Conservation (phyloP, 305 asterid genomes). For the Fraxinus velutina region DNA sequence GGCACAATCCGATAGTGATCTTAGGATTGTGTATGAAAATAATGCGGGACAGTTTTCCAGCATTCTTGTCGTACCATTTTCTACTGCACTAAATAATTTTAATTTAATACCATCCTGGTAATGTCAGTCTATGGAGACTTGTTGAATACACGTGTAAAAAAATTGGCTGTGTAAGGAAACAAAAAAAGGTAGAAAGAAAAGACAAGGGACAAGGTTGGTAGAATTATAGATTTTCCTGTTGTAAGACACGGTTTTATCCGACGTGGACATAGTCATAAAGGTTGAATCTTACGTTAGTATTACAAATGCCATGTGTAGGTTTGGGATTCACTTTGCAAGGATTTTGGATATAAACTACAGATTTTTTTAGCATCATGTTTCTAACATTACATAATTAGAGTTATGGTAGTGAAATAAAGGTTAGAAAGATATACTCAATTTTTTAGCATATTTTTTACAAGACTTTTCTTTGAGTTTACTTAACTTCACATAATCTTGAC, state of each 20-base stretch:
- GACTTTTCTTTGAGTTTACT: background rate
- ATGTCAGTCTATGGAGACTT: background rate
- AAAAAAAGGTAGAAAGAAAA: background rate
- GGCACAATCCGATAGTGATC: background rate
- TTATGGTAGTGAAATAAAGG: too few species aligned
- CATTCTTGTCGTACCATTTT: background rate
- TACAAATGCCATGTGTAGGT: too few species aligned
- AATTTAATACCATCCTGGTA: background rate
- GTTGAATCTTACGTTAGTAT: background rate
- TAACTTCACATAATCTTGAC: background rate
- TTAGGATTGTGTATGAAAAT: background rate
- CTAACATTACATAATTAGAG: background rate
- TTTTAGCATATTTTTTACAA: background rate
- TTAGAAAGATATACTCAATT: too few species aligned
- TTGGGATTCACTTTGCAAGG: too few species aligned
- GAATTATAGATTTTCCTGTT: conserved; percentile 4
- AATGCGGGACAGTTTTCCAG: conserved; percentile 10
- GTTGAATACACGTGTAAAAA: background rate
- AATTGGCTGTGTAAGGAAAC: background rate
- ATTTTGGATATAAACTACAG: too few species aligned
- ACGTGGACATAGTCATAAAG: background rate
- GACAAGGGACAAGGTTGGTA: conserved; percentile 14
- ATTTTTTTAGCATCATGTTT: too few species aligned
- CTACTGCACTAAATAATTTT: background rate
- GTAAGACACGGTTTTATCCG: conserved; percentile 9